Percentiles rank a stretch among this genome's conserved stretches.
Conservation (phyloP, 441 rosid genomes). For the Populus trichocarpa region DNA sequence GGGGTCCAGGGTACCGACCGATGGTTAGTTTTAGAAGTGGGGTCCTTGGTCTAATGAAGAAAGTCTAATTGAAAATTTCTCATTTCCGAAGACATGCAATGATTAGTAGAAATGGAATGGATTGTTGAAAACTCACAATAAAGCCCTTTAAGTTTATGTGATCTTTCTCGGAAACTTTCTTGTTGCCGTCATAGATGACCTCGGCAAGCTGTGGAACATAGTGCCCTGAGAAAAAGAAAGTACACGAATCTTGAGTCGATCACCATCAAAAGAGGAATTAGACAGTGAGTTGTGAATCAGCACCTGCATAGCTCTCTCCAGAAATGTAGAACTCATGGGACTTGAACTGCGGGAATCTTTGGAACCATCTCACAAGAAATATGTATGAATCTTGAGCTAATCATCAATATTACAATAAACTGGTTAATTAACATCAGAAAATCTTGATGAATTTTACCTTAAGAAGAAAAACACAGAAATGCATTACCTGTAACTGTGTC, state of each 20-base stretch:
- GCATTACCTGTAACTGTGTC: not conserved
- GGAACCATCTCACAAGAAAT: conserved; percentile 69
- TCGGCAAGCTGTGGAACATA: conserved; percentile 53
- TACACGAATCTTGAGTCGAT: not conserved
- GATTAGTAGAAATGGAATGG: not conserved
- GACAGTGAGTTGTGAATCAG: not conserved
- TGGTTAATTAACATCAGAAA: not conserved
- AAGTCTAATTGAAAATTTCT: not conserved
- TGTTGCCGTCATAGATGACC: conserved; percentile 34
- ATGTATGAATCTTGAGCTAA: conserved; percentile 59
- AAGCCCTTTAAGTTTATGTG: conserved; percentile 47
- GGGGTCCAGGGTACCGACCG: no score
- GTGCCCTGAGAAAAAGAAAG: conserved; percentile 30
- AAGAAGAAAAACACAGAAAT: not conserved
- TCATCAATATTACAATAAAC: not conserved
- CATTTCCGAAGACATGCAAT: not conserved
- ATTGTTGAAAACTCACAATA: conserved; percentile 23
- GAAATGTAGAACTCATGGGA: conserved; percentile 65
- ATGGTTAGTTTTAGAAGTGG: not conserved
- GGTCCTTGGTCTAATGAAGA: not conserved
- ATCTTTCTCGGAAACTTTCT: conserved; percentile 21
- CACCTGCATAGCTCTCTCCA: conserved; percentile 89
- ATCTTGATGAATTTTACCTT: not conserved
- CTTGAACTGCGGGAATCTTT: conserved; percentile 72
- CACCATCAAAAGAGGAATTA: not conserved